Evolutionary conservation across 202 grass and related monocot species (phyloP), one percentile per base, ranked within the genome.

Genomic region (Eragrostis tef): DNA sequence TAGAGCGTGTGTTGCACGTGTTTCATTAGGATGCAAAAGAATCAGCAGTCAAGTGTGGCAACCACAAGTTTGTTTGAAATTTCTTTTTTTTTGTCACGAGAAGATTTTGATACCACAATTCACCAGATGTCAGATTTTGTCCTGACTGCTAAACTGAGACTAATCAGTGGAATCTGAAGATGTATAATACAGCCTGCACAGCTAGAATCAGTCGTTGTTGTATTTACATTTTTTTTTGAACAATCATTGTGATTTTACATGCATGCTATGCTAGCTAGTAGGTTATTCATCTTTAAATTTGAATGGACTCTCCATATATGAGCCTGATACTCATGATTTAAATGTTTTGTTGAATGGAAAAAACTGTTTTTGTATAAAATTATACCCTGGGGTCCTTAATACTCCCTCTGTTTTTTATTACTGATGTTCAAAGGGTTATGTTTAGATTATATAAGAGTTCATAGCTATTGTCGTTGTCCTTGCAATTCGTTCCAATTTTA

Each of bases 271-370:
- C 24, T 19, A 48, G 11, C 26, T 39, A 36, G 16, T 61, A 34
- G 43, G 22, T 73, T 16, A 26, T 34, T 71, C 39, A 47, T 7
- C 46, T 21, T 5, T 60, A 49, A 69, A 44, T 13, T 27, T n/a
- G 25, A 72, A 51, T 82, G 57, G 19, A 49, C 48, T 50, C 26
- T 51, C 39, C 19, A 73, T 49, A 82, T 73, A 0, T 73, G 36
- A 12, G 6, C 13, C 49, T 69, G 34, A 57, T 44, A 69, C 49
- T 44, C 6, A 12, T 50, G 15, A 12, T 41, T 14, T 6, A 45
- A 36, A 63, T 65, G 3, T n/a, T 26, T 57, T 13, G 9, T 44
- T 80, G 3, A 70, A 29, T 56, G 50, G 43, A n/a, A 58, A 70
- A 13, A 21, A 64, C 6, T 19, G 9, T 22, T 64, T 79, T 71